Base-by-base conservation (phyloP, 768 basidiomycete species). In the Leucosporidium yakuticum region DNA sequence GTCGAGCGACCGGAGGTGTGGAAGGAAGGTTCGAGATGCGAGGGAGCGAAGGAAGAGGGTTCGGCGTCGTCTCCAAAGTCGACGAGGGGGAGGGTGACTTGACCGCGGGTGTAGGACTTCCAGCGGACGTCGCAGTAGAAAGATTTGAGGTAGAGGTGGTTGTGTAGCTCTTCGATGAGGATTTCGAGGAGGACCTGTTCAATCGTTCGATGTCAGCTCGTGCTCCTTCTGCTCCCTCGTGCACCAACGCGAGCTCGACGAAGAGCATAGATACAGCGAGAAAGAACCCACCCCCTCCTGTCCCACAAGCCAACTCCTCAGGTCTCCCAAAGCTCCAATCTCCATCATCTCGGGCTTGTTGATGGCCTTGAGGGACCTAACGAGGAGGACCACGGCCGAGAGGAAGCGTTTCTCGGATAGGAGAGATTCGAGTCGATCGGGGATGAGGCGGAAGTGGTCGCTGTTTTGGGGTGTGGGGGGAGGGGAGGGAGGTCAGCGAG, bases 51-150 rank as follows among this genome's bases (percentile, higher is more conserved):
- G 29, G 65, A 60, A 17, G 60, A 50, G 36, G 68, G 51, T 31
- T 36, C 36, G 56, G 27, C 4, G 39, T 77, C 70, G 53, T 69
- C 69, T 19, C 73, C 66, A 50, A 71, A 69, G 55, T 74, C 77
- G 51, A 77, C 73, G 32, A 74, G 27, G 1, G 77, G 76, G 3
- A 78, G 83, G 17, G 80, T 79, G 64, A 85, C 84, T 77, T 97
- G 96, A 62, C 88, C 88, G 0, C 88, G 86, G 17, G 83, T 80
- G 77, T 96, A 97, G 1, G 89, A 80, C 23, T 85, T 82, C 96
- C 96, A 99, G 36, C 95, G 86, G 8, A 87, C 84, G 73, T 98
- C 95, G 76, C 91, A 93, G 86, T 93, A 96, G 78, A 92, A 95
- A 1, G 89, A 90, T 76, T 95, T 96, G 68, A 99, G 85, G 79